Evolutionary conservation across 2,329 filamentous ascomycete species (phyloP), one percentile per base, ranked within the genome.

Genomic region (Fusarium sp.): DNA sequence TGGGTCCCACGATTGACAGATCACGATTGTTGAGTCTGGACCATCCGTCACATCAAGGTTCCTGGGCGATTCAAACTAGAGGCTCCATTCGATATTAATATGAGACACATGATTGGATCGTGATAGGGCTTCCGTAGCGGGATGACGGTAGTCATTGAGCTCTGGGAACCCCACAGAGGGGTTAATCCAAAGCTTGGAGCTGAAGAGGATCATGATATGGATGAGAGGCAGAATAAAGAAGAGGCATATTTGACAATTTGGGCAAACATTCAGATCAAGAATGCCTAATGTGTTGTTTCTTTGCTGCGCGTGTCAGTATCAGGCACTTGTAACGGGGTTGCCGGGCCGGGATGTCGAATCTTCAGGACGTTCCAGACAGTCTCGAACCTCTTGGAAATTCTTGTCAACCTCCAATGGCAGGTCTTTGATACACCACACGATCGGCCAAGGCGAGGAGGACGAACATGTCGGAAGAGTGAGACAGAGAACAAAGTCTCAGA

Each of bases 91-190:
- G 62, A 67, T 66, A 66, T 67, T 64, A 68, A 67, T 70, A 58
- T 62, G 51, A 62, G 53, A 29, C 38, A 58, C 27, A 32, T 70
- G 53, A 75, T 75, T 75, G 73, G 73, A 47, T 56, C 54, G 44
- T 57, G n/a, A 27, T 16, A 53, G 66, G 60, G n/a, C 38, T 49
- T 30, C 58, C 34, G 38, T 44, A 63, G 40, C 56, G 62, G 62
- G 55, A 71, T 67, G 67, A 65, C 61, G 63, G 60, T 55, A 58
- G 60, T 59, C 48, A 51, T 53, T 43, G 43, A 45, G 32, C 57
- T 58, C 65, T 60, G 49, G 15, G 15, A 63, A 61, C 65, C 70
- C 71, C 72, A 67, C 68, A 66, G 73, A 63, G 73, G 71, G 72
- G 59, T 68, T 40, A 44, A 52, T 29, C 7, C 32, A 20, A 24